Percentiles rank a stretch among this genome's conserved stretches.
Evolutionary conservation across 139 green algal genomes (phyloP).

Genomic region (Ulvella scutata): DNA sequence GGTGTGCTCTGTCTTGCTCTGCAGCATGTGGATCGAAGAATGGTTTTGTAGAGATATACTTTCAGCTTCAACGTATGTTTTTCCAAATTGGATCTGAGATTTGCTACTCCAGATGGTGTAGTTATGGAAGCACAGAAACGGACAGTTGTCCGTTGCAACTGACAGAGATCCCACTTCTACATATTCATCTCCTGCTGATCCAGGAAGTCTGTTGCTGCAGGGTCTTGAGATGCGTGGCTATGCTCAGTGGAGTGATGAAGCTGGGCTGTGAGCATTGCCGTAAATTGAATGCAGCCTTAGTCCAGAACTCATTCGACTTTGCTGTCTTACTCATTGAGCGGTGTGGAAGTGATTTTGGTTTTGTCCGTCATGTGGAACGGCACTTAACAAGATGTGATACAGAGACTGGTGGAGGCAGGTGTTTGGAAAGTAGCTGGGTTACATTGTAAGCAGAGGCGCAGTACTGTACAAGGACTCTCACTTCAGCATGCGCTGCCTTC

Average conservation of each 20-base stretch:
- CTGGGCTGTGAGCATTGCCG: background rate
- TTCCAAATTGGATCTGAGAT: background rate
- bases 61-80: background rate
- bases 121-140: background rate
- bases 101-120: background rate
- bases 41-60: background rate
- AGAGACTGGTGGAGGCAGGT: background rate
- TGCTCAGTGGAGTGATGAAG: background rate
- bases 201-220: too few relatives aligned
- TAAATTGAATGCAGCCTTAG: background rate
- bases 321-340: background rate
- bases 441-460: background rate
- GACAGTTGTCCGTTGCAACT: background rate
- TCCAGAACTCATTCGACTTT: background rate
- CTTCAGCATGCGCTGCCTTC: too few relatives aligned
- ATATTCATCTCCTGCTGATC: too few relatives aligned
- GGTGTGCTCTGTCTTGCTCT: background rate
- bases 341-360: background rate
- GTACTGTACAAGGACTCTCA: too few relatives aligned
- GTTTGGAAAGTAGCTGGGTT: background rate
- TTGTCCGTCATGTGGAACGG: too few relatives aligned
- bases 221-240: background rate
- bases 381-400: too few relatives aligned
- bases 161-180: too few relatives aligned
- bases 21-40: background rate